Evolutionary conservation across 169 alveolate species (phyloP).

Genomic region (Plasmodium falciparum): DNA sequence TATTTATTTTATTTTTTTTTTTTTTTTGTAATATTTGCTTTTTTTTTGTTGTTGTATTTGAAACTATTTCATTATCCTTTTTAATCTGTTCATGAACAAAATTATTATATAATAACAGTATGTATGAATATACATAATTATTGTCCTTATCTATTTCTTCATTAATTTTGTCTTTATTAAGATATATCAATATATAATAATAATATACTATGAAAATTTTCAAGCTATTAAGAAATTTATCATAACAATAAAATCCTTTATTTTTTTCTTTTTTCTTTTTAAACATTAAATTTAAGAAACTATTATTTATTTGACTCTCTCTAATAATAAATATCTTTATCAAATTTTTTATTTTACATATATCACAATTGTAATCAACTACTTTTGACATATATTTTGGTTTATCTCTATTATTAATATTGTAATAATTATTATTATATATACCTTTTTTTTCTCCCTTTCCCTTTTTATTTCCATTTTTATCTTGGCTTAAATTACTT

Average conservation of each 20-base stretch:
- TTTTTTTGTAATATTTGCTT: neutral
- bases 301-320: slow-evolving; percentile 48
- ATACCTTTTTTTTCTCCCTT: neutral
- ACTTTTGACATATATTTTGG: neutral
- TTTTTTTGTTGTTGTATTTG: neutral
- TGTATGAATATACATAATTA: slow-evolving; percentile 28
- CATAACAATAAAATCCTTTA: slow-evolving; percentile 52
- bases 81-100: slow-evolving; percentile 6
- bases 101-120: slow-evolving; percentile 40
- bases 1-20: neutral
- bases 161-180: slow-evolving; percentile 21
- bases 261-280: slow-evolving; percentile 56
- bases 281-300: slow-evolving; percentile 47
- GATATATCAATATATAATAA: slow-evolving; percentile 29
- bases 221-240: slow-evolving; percentile 40
- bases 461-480: too few relatives aligned
- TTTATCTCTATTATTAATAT: slow-evolving; percentile 1
- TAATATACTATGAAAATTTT: slow-evolving; percentile 51
- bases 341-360: slow-evolving; percentile 62
- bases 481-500: too few relatives aligned
- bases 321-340: slow-evolving; percentile 26
- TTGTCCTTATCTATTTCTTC: slow-evolving; percentile 14
- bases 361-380: slow-evolving; percentile 47
- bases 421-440: neutral
- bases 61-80: neutral